Conservation (phyloP, 495 filamentous ascomycete genomes). For the Tricharina praecox region DNA sequence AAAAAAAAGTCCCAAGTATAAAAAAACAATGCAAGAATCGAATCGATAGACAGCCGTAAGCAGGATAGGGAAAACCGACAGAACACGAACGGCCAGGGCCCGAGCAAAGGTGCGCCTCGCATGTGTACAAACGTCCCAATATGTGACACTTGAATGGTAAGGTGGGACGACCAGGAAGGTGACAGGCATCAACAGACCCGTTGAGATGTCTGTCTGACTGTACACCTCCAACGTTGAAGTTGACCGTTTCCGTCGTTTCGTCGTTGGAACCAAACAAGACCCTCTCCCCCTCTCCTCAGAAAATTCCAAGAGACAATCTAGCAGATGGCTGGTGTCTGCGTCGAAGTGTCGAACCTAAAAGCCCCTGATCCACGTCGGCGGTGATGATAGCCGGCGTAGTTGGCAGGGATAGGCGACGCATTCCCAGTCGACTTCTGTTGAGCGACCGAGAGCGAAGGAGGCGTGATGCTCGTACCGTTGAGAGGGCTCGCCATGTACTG, state of each 20-base stretch:
- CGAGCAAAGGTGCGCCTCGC: slow-evolving; percentile 24
- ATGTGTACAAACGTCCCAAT: slow-evolving; percentile 16
- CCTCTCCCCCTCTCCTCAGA: too few relatives aligned
- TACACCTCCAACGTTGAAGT: too few relatives aligned
- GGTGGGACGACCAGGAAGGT: background rate
- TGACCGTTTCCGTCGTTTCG: too few relatives aligned
- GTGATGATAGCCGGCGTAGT: slow-evolving; percentile 25
- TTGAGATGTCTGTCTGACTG: too few relatives aligned
- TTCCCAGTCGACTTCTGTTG: slow-evolving; percentile 18
- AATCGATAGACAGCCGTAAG: background rate
- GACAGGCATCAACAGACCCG: too few relatives aligned
- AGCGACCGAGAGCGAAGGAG: background rate
- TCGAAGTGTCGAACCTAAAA: slow-evolving; percentile 22
- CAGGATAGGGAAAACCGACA: background rate
- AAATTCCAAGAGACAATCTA: slow-evolving; percentile 6
- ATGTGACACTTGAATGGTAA: too few relatives aligned
- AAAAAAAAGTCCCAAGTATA: slow-evolving; percentile 5
- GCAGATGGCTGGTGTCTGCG: slow-evolving; percentile 26
- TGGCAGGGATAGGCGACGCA: slow-evolving; percentile 23
- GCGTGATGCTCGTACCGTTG: background rate
- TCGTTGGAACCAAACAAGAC: too few relatives aligned
- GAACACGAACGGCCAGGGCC: slow-evolving; percentile 14
- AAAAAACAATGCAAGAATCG: slow-evolving; percentile 5
- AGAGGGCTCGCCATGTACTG: background rate
- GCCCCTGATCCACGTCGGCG: slow-evolving; percentile 22